phyloP scores from a whole-genome alignment of 1,284 basidiomycete genomes.

The Chalciporus sp. region DNA sequence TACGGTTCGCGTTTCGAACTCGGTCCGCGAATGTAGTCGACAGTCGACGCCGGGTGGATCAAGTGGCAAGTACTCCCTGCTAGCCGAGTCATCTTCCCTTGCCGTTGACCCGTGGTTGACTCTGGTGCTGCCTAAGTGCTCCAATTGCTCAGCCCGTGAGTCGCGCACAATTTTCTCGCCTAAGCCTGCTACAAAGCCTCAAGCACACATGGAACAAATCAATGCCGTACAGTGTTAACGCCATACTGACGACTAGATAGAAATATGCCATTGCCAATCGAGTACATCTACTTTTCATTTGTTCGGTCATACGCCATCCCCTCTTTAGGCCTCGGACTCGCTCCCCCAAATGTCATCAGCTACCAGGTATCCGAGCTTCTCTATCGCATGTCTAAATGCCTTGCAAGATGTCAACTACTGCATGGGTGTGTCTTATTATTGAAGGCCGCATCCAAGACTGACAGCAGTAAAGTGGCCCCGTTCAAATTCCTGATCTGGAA shows the following conservation, averaged over 20 bases:
- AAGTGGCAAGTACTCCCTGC: too few species aligned
- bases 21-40: too few species aligned
- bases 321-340: not conserved
- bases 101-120: too few species aligned
- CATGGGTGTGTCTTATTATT: conserved; percentile 6
- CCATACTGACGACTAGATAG: not conserved
- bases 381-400: conserved; percentile 7
- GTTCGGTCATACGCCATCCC: not conserved
- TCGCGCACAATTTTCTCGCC: too few species aligned
- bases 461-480: conserved; percentile 17
- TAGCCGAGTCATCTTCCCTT: too few species aligned
- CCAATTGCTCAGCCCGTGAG: too few species aligned
- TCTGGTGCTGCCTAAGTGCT: too few species aligned
- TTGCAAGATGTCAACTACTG: conserved; percentile 13
- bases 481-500: conserved; percentile 22
- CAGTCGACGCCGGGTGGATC: too few species aligned
- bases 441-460: not conserved
- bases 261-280: not conserved
- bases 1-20: too few species aligned
- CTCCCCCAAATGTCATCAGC: conserved; percentile 5
- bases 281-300: not conserved
- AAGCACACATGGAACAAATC: not conserved
- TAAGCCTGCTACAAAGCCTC: too few species aligned
- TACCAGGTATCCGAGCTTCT: conserved; percentile 1
- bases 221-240: not conserved